These are phyloP conservation scores for Meira miltonrushii DNA, from an alignment of 1,284 basidiomycete genomes.

Conservation along the genomic window DNA sequence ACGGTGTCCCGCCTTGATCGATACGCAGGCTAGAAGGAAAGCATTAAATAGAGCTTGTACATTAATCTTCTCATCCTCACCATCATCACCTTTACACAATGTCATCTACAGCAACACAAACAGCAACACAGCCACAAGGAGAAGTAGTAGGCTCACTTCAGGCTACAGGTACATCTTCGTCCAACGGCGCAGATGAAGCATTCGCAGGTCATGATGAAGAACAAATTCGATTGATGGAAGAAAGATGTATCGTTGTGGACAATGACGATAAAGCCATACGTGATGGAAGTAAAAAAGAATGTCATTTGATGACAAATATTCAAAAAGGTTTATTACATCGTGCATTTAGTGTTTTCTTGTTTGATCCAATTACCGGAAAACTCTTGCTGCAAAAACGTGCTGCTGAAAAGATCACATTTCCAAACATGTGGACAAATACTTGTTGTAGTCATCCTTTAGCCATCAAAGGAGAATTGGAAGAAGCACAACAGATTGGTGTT, in stretches of 20 bases:
- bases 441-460: slow-evolving; percentile 93
- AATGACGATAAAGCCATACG: slow-evolving; percentile 68
- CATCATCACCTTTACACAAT: too few species aligned
- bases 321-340: slow-evolving; percentile 89
- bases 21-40: too few species aligned
- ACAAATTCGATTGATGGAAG: slow-evolving; percentile 81
- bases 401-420: slow-evolving; percentile 97
- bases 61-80: too few species aligned
- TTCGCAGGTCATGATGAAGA: slow-evolving; percentile 53
- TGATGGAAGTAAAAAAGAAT: slow-evolving; percentile 79
- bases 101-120: too few species aligned
- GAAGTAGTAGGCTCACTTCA: too few species aligned
- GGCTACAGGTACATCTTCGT: too few species aligned
- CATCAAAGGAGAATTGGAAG: slow-evolving; percentile 67
- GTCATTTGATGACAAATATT: slow-evolving; percentile 99
- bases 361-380: slow-evolving; percentile 86
- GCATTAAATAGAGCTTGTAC: too few species aligned
- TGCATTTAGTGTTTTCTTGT: slow-evolving; percentile 96
- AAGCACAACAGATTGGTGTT: slow-evolving; percentile 68
- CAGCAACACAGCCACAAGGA: too few species aligned
- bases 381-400: slow-evolving; percentile 93
- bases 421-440: slow-evolving; percentile 99
- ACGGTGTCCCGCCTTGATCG: too few species aligned
- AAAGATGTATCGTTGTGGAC: slow-evolving; percentile 90
- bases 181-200: slow-evolving; percentile 6